Percentiles rank a stretch among this genome's conserved stretches.
Evolutionary conservation across 2,329 filamentous ascomycete species (phyloP).

Genomic region (Drechmeria coniospora): DNA sequence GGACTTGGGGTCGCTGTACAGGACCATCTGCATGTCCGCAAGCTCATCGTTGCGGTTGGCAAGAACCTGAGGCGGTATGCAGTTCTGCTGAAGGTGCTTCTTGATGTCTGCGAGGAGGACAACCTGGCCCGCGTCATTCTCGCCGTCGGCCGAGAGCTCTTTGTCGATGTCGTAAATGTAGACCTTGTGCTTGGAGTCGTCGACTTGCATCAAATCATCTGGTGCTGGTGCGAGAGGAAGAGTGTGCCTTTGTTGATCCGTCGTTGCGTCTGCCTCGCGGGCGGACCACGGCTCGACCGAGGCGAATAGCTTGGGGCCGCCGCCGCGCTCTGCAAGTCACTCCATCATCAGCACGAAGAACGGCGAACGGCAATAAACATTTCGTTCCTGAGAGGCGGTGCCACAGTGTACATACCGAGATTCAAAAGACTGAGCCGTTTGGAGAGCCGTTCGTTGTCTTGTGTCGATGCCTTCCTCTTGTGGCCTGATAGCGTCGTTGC

Average conservation of each 20-base stretch:
- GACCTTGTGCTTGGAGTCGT: slow-evolving; percentile 73
- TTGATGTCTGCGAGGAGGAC: slow-evolving; percentile 78
- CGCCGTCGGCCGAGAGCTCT: slow-evolving; percentile 49
- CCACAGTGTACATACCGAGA: slow-evolving; percentile 47
- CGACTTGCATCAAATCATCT: slow-evolving; percentile 63
- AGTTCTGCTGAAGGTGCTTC: slow-evolving; percentile 58
- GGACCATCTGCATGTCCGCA: slow-evolving; percentile 57
- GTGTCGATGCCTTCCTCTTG: slow-evolving; percentile 46
- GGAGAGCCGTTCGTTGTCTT: slow-evolving; percentile 58
- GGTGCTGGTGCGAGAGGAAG: slow-evolving; percentile 9
- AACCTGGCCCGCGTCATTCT: slow-evolving; percentile 39
- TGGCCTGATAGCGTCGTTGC: slow-evolving; percentile 11
- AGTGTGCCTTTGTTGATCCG: slow-evolving; percentile 1
- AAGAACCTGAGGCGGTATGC: slow-evolving; percentile 51
- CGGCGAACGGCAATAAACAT: slow-evolving; percentile 2
- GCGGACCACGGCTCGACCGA: slow-evolving; percentile 37
- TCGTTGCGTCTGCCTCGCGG: slow-evolving; percentile 4
- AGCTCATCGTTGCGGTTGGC: slow-evolving; percentile 38
- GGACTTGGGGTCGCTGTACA: slow-evolving; percentile 69
- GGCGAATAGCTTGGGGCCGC: slow-evolving; percentile 49
- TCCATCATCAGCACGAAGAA: too few relatives aligned
- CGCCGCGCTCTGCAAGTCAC: slow-evolving; percentile 38
- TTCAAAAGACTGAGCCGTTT: slow-evolving; percentile 75
- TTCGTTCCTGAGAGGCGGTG: too few relatives aligned
- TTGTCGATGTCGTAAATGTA: slow-evolving; percentile 86